Evolutionary conservation across 805 yeast genomes (phyloP), one percentile per base, ranked within the genome.

Genomic region (Candida gorgasii): DNA sequence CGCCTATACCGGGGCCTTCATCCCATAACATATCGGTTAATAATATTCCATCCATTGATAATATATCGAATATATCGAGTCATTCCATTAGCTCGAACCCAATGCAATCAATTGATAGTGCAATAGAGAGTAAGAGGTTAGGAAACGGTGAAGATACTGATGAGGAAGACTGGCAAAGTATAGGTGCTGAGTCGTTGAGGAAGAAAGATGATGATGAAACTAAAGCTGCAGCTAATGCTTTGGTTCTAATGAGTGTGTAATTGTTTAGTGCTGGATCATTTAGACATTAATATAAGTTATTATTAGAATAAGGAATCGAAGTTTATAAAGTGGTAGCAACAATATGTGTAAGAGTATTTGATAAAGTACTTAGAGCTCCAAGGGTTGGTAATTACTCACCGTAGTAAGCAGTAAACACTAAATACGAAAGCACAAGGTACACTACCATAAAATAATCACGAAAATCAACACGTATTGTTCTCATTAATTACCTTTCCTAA

Each of bases 121-220:
- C 32, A 3, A 26, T 40, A 5, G 27, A 31, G 5, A 32, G n/a
- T 3, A 17, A 19, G 8, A 13, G 26, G 9, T 3, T n/a, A 5
- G 31, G 31, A 3, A 32, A 32, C 24, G 37, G 35, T 16, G 19
- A 33, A 33, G 95, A 88, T 55, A 92, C 99, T 0, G 99, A 92
- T 62, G 98, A 92, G 58, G 99, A 92, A 63, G 98, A 92, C 63
- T 92, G 99, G 99, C 86, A 82, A 48, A 67, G 89, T 0, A 84
- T 90, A 41, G 97, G 97, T 1, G 89, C 97, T 0, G 83, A 78
- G 28, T 69, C 79, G 32, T 67, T 89, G 43, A 67, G 86, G 35
- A 65, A 54, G 46, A 57, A 26, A 73, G 80, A 78, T 56, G 20
- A 17, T 8, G 45, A 46, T 14, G 53, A 49, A 22, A 46, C 50